A percentile compares a stretch with the other conserved stretches of the same genome.
phyloP scores from a whole-genome alignment of 345 rosid genomes.

The Murraya paniculata region DNA sequence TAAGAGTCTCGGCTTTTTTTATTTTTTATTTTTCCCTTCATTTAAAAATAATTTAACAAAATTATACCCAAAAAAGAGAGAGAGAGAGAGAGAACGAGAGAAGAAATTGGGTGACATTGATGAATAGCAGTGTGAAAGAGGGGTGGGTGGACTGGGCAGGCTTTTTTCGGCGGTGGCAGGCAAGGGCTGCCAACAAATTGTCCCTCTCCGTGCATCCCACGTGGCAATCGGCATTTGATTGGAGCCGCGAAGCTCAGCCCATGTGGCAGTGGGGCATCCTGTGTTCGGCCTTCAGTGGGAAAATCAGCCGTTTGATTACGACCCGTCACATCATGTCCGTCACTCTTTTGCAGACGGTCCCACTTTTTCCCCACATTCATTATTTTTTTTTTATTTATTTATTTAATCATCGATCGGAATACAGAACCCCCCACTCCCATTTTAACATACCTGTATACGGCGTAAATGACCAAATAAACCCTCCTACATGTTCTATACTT shows the following conservation, averaged over 20 bases:
- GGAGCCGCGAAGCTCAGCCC: constrained; percentile 24
- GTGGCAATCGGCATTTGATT: constrained; percentile 36
- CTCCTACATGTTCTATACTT: no score
- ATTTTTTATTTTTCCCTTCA: no score
- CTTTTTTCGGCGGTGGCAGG: constrained; percentile 33
- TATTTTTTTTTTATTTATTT: no score
- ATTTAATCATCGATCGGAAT: no score
- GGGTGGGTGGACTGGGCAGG: constrained; percentile 4
- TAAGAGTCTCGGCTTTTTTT: not conserved
- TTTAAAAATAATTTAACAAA: not conserved
- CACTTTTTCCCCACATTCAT: not conserved
- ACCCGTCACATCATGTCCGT: constrained; percentile 42
- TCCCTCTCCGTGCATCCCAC: constrained; percentile 24
- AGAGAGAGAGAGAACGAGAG: no score
- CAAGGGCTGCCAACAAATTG: constrained; percentile 20
- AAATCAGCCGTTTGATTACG: constrained; percentile 39
- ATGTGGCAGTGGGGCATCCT: constrained; percentile 37
- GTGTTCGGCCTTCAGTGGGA: constrained; percentile 14
- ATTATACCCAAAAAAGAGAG: not conserved
- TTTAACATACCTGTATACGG: no score
- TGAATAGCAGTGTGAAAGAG: not conserved
- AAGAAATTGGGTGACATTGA: not conserved
- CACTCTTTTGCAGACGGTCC: constrained; percentile 37
- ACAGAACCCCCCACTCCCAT: no score
- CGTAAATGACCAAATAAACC: no score